A percentile compares a stretch with the other conserved stretches of the same genome.
phyloP scores from a whole-genome alignment of 257 asterid species.

The Vinca minor region DNA sequence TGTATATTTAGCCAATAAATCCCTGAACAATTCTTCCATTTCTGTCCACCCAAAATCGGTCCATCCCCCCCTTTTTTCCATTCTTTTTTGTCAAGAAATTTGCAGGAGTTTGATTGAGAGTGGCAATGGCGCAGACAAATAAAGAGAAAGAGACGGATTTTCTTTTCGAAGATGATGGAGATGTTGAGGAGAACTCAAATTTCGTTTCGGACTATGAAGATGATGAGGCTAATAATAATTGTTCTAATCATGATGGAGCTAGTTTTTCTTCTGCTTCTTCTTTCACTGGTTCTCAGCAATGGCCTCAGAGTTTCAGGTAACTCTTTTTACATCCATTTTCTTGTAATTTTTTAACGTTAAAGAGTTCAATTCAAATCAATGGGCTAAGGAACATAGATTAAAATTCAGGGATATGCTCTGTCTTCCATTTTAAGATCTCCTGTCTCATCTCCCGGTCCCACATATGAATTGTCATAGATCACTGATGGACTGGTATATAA shows the following conservation, averaged over 20 bases:
- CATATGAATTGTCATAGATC: no score
- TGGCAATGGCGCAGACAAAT: constrained; percentile 27
- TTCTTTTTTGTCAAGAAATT: neutral
- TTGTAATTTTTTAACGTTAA: no score
- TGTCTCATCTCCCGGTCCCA: no score
- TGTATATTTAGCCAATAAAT: neutral
- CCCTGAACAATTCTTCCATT: neutral
- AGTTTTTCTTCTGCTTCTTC: constrained; percentile 35
- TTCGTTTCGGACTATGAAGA: constrained; percentile 32
- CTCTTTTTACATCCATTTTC: neutral
- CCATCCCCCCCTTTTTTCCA: neutral
- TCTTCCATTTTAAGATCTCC: no score
- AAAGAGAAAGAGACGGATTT: constrained; percentile 29
- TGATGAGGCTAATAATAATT: constrained; percentile 10
- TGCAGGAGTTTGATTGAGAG: neutral
- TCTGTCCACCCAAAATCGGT: constrained; percentile 1
- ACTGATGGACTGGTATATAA: no score
- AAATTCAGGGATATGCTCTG: no score
- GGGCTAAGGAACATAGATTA: no score
- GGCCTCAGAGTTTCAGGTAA: constrained; percentile 96
- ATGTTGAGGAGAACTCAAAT: constrained; percentile 25
- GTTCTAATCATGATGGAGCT: constrained; percentile 16
- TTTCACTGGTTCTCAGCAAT: constrained; percentile 42
- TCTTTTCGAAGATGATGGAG: constrained; percentile 35
- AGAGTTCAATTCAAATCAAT: no score